Evolutionary conservation across 768 basidiomycete species (phyloP), one percentile per base, ranked within the genome.

Genomic region (Russula sp.): DNA sequence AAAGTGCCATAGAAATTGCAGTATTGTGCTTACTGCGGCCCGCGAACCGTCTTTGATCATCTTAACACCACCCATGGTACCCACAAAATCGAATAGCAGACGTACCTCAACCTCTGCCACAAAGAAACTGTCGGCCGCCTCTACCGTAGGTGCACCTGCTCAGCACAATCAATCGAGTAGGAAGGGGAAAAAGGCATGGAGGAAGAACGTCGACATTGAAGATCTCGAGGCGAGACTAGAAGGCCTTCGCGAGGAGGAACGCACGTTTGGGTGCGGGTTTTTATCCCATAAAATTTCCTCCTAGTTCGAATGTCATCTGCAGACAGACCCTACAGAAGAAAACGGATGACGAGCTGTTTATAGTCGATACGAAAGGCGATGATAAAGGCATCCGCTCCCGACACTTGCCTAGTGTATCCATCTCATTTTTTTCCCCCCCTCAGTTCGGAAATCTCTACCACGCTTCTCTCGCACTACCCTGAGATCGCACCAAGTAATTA

Each of bases 161-260:
- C 83, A 87, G 61, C 80, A 77, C 55, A 79, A 73, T 22, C 93
- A 95, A 72, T 73, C 84, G 0, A 90, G 87, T 68, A 77, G 93
- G 60, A 96, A 93, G 72, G 91, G 93, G n/a, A 96, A 96, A 72
- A 84, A 83, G 59, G 84, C 93, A 50, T 96, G 94, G 94, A 75
- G 94, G 71, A 96, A 97, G 76, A 91, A 97, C 73, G 86, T 96
- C 56, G 85, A 96, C 71, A 81, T 96, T 53, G 81, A 83, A 29
- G 85, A 84, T 53, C 85, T 94, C 20, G 93, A 95, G 68, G 76
- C 78, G 50, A 85, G 83, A 2, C 69, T 95, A 65, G 93, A 95
- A 72, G 81, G 77, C 60, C 75, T 90, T 63, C 77, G 93, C 57
- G 81, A 81, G n/a, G 90, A 95, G 71, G 93, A 95, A 70, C 77